phyloP scores from a whole-genome alignment of 768 basidiomycete genomes.

The Tricholoma bakamatsutake region DNA sequence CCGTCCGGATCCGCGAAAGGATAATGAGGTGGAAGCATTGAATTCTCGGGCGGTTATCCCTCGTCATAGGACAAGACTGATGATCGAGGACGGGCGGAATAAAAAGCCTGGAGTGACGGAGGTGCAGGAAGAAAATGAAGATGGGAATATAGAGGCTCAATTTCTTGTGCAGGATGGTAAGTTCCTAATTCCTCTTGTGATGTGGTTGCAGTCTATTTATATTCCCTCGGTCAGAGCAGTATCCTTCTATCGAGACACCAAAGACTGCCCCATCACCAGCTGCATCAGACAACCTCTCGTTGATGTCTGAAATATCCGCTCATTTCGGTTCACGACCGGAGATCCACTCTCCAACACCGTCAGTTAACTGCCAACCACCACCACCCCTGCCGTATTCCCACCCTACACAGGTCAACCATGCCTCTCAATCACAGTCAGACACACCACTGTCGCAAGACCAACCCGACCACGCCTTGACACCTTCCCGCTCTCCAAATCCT shows the following conservation, averaged over 20 bases:
- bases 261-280: conserved; percentile 30
- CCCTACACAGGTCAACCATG: background rate
- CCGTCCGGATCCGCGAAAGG: conserved; percentile 34
- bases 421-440: conserved; percentile 5
- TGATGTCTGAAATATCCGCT: conserved; percentile 12
- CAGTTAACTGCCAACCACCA: background rate
- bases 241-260: conserved; percentile 44
- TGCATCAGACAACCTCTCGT: conserved; percentile 27
- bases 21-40: conserved; percentile 22
- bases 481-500: conserved; percentile 15
- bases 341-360: background rate
- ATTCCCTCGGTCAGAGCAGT: conserved; percentile 26
- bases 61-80: conserved; percentile 47
- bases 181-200: conserved; percentile 9
- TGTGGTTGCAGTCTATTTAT: conserved; percentile 3
- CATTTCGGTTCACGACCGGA: conserved; percentile 3
- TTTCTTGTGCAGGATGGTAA: conserved; percentile 1
- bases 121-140: conserved; percentile 32
- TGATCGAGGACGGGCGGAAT: conserved; percentile 58
- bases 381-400: background rate
- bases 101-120: conserved; percentile 25
- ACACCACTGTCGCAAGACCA: conserved; percentile 6
- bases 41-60: conserved; percentile 40
- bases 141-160: conserved; percentile 18
- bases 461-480: conserved; percentile 20